These are phyloP conservation scores for Quercus suber DNA, from an alignment of 306 rosid genomes.

Conservation along the genomic window DNA sequence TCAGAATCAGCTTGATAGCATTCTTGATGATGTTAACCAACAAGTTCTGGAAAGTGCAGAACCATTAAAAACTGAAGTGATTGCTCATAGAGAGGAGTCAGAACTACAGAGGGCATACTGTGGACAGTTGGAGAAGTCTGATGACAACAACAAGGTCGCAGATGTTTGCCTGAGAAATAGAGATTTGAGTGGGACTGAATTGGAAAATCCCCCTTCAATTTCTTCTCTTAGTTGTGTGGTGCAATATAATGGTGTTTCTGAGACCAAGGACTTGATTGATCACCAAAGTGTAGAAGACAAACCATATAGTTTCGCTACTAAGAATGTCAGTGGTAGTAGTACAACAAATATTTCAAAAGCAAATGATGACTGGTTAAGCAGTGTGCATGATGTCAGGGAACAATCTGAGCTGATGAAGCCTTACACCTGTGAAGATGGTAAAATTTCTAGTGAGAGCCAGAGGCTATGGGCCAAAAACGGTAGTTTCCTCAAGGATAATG, in stretches of 20 bases:
- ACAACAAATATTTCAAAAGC: conserved; percentile 1
- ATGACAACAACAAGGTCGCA: conserved; percentile 6
- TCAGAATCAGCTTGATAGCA: conserved; percentile 17
- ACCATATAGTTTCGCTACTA: conserved; percentile 8
- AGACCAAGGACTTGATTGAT: conserved; percentile 3
- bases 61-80: conserved; percentile 18
- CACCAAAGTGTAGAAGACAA: conserved; percentile 28
- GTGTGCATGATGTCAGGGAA: conserved; percentile 9
- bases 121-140: conserved; percentile 34
- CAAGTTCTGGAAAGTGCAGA: conserved; percentile 25
- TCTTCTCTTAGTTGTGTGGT: conserved; percentile 1
- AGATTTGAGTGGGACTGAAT: conserved; percentile 10
- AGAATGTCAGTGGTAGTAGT: conserved; percentile 6
- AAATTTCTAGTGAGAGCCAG: conserved; percentile 25
- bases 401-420: conserved; percentile 33
- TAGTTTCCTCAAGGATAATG: conserved; percentile 19
- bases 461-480: conserved; percentile 17
- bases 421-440: conserved; percentile 19
- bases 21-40: conserved; percentile 18
- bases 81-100: conserved; percentile 27
- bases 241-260: conserved; percentile 4
- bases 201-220: conserved; percentile 7
- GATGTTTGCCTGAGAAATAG: conserved; percentile 1
- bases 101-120: conserved; percentile 12
- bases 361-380: conserved; percentile 21